Base-by-base conservation (phyloP, 352 stramenopile genomes). In the Pythium aphanidermatum region DNA sequence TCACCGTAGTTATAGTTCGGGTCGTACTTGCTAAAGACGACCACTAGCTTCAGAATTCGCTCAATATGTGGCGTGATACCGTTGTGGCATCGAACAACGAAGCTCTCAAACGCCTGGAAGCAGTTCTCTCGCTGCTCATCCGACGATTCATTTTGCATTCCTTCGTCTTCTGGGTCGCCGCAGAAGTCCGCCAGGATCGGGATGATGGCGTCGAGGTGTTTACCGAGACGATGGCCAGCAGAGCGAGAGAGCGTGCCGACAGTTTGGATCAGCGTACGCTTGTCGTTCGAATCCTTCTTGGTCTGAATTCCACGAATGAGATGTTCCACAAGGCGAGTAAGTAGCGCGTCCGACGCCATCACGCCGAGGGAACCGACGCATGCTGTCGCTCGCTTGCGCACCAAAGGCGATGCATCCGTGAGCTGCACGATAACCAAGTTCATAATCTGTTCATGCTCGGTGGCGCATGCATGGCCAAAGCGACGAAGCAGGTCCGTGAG, bases 1-100 rank as follows among this genome's bases (percentile, higher is more conserved):
- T 96, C 86, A 17, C 89, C 94, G 49, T 99, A 99, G 56, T 92
- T 96, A 73, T 99, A 99, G 66, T 99, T 99, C 0, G 96, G 96
- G 58, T 99, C 96, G 64, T 98, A 99, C 51, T 86, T 95, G 72
- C 98, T 96, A 57, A 98, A 99, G 17, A 79, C 73, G 49, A 96
- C 80, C 13, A 82, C 73, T 9, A 95, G 71, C 35, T 86, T 69
- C 39, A 98, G 64, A 48, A 99, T 98, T 23, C 70, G 64, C 34
- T 90, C 70, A 44, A 98, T 77, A 60, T 98, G 92, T n/a, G 86
- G 83, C 37, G 95, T 83, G 46, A 99, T 95, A 63, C 98, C 95
- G 28, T 79, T 83, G 35, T 97, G 95, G 79, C 96, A 99, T 30
- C 95, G 82, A 47, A 96, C 65, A 19, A 99, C 80, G 62, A 99